Base-by-base conservation (phyloP, 2,329 filamentous ascomycete species). In the Penicillium sp. region DNA sequence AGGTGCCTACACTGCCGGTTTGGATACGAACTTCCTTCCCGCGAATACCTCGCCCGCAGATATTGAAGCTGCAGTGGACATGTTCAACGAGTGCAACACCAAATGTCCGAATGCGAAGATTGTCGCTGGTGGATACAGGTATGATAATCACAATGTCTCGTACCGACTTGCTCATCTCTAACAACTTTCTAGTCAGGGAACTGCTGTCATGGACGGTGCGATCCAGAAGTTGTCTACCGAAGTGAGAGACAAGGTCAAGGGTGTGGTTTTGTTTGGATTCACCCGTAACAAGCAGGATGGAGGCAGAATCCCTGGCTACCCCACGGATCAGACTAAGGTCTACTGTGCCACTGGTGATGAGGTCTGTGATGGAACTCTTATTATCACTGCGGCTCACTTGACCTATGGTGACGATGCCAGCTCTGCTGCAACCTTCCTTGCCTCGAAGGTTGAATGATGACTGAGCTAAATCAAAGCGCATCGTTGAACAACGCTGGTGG, bases 321-420 rank as follows among this genome's bases (percentile, higher is more conserved):
- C 74, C n/a, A 63, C 70, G 48, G 72, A 73, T 5, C 79, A 80
- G 67, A 73, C 73, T 24, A 73, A 79, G 60, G 78, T 81, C 16
- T 75, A 51, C 49, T 62, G 59, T 22, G 57, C 59, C 8, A 9
- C 49, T 22, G 80, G 78, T 0, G 81, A 84, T 58, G 58, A 77
- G 46, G 82, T 84, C 16, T 84, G 82, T 60, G 55, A 68, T 2
- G 78, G 80, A 22, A 77, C 76, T 3, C 65, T 81, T 53, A 68
- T 76, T 39, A 68, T 79, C 16, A 66, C 74, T 1, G 65, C 70
- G 8, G 62, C 73, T 3, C 76, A 79, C 68, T 63, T 77, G 41
- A 70, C 70, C 11, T 80, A 79, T 55, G 60, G 57, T 3, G 48
- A 53, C 11, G 61, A 76, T 62, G 72, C 66, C 13, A 53, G 46